These are phyloP conservation scores for Monosporascus sp. DNA, from an alignment of 2,329 filamentous ascomycete species.

Conservation along the genomic window DNA sequence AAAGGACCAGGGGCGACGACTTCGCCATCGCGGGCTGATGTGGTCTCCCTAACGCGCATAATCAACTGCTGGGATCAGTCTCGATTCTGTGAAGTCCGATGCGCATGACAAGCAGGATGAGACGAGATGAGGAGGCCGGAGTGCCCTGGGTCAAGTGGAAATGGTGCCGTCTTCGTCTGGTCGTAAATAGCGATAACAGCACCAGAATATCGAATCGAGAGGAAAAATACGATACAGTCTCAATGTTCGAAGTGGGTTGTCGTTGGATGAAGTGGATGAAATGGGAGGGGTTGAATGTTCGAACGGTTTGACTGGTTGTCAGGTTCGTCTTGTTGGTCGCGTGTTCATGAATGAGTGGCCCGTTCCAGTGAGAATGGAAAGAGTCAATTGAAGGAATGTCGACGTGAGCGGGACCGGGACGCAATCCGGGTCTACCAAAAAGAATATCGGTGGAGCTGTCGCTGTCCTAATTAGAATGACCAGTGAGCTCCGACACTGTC, in stretches of 20 bases:
- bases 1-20: constrained; percentile 14
- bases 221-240: too few species aligned
- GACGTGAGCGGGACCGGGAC: too few species aligned
- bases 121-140: background rate
- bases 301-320: background rate
- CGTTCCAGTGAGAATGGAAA: background rate
- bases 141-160: background rate
- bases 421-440: too few species aligned
- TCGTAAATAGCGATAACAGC: background rate
- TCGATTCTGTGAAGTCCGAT: background rate
- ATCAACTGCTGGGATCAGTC: constrained; percentile 10
- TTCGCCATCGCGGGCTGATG: constrained; percentile 20
- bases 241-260: too few species aligned
- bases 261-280: too few species aligned
- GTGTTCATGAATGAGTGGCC: background rate
- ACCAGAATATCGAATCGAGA: too few species aligned
- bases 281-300: too few species aligned
- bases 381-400: background rate
- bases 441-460: too few species aligned
- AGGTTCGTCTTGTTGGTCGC: background rate
- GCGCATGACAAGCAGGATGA: background rate
- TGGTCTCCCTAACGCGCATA: constrained; percentile 17
- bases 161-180: background rate
- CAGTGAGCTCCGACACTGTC: too few species aligned
- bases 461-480: too few species aligned